phyloP scores from a whole-genome alignment of 1,284 basidiomycete species.

The Meira nashicola region DNA sequence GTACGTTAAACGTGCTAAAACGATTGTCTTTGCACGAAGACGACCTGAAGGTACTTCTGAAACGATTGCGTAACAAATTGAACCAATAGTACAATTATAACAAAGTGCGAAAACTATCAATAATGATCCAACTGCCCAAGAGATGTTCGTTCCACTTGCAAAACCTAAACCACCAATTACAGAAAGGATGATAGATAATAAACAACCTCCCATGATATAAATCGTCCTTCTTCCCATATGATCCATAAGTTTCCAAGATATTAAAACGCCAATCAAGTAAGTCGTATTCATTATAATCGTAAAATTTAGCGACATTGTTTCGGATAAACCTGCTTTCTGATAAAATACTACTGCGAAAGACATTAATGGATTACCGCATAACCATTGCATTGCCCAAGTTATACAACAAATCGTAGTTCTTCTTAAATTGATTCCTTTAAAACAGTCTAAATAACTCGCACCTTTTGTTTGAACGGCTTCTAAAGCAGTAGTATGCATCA shows the following conservation, averaged over 20 bases:
- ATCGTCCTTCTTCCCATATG: conserved; percentile 13
- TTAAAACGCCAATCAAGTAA: conserved; percentile 13
- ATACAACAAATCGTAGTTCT: conserved; percentile 31
- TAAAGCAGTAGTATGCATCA: conserved; percentile 45
- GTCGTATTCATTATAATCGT: no score
- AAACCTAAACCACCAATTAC: conserved; percentile 15
- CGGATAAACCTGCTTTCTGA: no score
- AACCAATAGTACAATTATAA: conserved; percentile 40
- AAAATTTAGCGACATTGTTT: no score
- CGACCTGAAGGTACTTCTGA: conserved; percentile 48
- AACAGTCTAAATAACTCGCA: conserved; percentile 40
- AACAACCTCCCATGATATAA: conserved; percentile 9
- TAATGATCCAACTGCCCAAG: conserved; percentile 7
- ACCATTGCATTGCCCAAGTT: no score
- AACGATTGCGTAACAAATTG: conserved; percentile 40
- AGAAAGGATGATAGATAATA: conserved; percentile 1
- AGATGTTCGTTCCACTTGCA: not conserved
- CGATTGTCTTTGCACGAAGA: conserved; percentile 45
- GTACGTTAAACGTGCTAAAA: conserved; percentile 48
- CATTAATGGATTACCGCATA: no score
- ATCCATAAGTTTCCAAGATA: not conserved
- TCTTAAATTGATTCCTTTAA: conserved; percentile 39
- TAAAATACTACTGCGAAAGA: no score
- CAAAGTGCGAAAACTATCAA: conserved; percentile 29
- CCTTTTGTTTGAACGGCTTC: conserved; percentile 34